Base-by-base conservation (phyloP, 139 green algal genomes). In the Yamagishiella unicocca region DNA sequence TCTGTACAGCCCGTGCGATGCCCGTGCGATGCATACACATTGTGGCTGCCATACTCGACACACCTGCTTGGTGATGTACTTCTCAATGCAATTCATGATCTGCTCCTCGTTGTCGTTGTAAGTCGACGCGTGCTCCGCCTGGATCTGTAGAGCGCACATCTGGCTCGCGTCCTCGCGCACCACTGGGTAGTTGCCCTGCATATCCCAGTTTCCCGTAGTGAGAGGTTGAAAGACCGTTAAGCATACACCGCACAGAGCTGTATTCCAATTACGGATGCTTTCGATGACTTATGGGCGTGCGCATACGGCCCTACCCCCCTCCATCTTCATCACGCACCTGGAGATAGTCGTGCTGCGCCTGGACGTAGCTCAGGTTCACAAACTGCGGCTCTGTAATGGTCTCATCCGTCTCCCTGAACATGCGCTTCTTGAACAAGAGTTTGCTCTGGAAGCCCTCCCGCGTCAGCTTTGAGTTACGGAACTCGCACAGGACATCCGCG, bases 351-450 rank as follows among this genome's bases (percentile, higher is more conserved):
- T 98, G 95, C 92, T 98, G 94, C 17, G 96, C 96, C 92, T 97
- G 96, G 55, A 99, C 95, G 85, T 99, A 99, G 40, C 95, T 98
- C 37, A 99, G 94, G 89, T 95, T 96, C 37, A 99, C 87, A 85
- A 99, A 99, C 88, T 97, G 93, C 9, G 97, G 95, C 91, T 99
- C 98, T 10, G 93, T 97, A 67, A 99, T 96, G 19, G 93, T 93
- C 92, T 99, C 98, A 90, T 99, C 98, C 0, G 96, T 98, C 88
- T 99, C 98, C 27, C 94, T 81, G 89, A 98, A 98, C 95, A 99
- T 98, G 87, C 95, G 94, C 93, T 99, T 99, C 94, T 99, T 99
- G 94, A 99, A 99, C 68, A 99, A 90, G 64, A 99, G 89, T 40
- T 92, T 91, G 80, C 76, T 93, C 38, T 91, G 75, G 58, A 82